phyloP scores from a whole-genome alignment of 2,329 filamentous ascomycete genomes.

The Fusarium sp. region DNA sequence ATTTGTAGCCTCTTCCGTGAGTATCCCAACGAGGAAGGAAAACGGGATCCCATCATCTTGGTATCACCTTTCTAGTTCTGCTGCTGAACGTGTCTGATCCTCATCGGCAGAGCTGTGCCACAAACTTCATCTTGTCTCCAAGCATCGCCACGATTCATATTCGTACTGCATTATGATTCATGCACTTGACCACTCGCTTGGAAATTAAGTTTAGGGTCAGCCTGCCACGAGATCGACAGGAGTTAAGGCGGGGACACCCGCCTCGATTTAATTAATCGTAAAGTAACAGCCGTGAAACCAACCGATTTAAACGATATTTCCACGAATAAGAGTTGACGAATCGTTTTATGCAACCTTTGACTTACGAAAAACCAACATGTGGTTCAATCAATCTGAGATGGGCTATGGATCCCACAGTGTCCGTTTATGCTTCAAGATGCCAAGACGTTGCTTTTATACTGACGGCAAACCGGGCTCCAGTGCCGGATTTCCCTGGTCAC shows the following conservation, averaged over 20 bases:
- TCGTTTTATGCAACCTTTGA: neutral
- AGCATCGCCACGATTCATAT: neutral
- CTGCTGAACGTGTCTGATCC: neutral
- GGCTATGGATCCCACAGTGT: neutral
- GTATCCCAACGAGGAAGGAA: neutral
- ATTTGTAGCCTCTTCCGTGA: neutral
- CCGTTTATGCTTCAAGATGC: conserved; percentile 22
- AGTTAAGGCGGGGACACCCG: conserved; percentile 6
- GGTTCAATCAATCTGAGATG: conserved; percentile 9
- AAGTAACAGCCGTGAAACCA: conserved; percentile 13
- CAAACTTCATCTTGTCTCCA: conserved; percentile 7
- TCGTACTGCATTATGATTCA: conserved; percentile 10
- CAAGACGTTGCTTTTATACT: conserved; percentile 11
- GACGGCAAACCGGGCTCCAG: conserved; percentile 22
- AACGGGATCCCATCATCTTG: neutral
- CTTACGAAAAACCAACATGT: neutral
- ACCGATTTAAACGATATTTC: conserved; percentile 11
- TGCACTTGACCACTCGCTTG: conserved; percentile 9
- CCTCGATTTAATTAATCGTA: conserved; percentile 1
- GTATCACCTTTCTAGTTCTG: neutral
- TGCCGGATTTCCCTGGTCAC: conserved; percentile 16
- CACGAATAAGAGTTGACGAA: conserved; percentile 12
- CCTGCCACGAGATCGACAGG: conserved; percentile 5
- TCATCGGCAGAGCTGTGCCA: conserved; percentile 7
- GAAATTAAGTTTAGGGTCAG: neutral